Conservation (phyloP, 202 grass and related monocot genomes). For the Alloteropsis angusta region DNA sequence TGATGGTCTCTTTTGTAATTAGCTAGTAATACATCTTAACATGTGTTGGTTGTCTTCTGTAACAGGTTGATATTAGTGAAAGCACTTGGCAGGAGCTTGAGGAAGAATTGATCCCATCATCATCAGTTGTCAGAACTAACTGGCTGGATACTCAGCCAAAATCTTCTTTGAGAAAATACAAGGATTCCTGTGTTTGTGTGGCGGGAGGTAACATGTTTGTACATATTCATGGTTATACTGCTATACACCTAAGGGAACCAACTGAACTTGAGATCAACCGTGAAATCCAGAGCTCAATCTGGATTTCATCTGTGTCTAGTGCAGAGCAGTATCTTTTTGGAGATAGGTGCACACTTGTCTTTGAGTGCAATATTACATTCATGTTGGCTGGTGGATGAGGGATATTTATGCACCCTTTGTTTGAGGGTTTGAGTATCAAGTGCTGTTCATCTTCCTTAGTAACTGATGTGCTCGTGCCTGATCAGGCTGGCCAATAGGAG, state of each 20-base stretch:
- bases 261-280: neutral
- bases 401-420: neutral
- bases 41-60: slow-evolving; percentile 33
- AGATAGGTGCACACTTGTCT: neutral
- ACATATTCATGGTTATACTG: neutral
- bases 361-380: neutral
- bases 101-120: slow-evolving; percentile 95
- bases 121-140: slow-evolving; percentile 69
- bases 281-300: neutral
- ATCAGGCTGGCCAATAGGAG: neutral
- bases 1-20: too few relatives aligned
- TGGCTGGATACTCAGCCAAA: slow-evolving; percentile 79
- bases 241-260: neutral
- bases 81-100: slow-evolving; percentile 91
- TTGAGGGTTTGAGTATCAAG: neutral
- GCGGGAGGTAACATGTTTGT: slow-evolving; percentile 58
- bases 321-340: neutral
- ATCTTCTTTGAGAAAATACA: slow-evolving; percentile 58
- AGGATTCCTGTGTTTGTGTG: slow-evolving; percentile 68
- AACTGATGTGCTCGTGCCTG: neutral
- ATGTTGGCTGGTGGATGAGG: neutral
- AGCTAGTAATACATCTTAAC: slow-evolving; percentile 15
- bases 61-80: slow-evolving; percentile 79
- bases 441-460: neutral
- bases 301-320: slow-evolving; percentile 2